Evolutionary conservation across 2,329 filamentous ascomycete species (phyloP).

Genomic region (Beauveria caledonica): DNA sequence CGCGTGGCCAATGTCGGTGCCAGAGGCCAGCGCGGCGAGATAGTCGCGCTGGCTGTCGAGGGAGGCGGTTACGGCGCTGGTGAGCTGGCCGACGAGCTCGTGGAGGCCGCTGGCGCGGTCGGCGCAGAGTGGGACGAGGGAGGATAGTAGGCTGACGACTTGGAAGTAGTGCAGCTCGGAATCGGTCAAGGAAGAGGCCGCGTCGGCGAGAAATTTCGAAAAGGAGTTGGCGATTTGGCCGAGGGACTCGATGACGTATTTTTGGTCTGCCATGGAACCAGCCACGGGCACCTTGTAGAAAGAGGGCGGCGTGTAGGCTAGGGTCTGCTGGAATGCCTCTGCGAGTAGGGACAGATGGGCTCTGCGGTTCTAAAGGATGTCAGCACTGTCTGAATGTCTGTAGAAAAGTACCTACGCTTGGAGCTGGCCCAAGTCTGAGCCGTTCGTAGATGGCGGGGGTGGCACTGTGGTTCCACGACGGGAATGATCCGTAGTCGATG

Average conservation of each 20-base stretch:
- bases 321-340: slow-evolving; percentile 44
- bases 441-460: slow-evolving; percentile 33
- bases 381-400: slow-evolving; percentile 8
- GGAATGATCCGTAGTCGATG: slow-evolving; percentile 46
- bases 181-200: slow-evolving; percentile 27
- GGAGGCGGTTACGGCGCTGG: slow-evolving; percentile 18
- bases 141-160: slow-evolving; percentile 32
- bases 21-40: slow-evolving; percentile 10
- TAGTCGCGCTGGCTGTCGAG: slow-evolving; percentile 21
- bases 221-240: slow-evolving; percentile 35
- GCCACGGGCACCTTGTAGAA: slow-evolving; percentile 40
- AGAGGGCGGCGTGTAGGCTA: slow-evolving; percentile 39
- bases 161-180: slow-evolving; percentile 38
- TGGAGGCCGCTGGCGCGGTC: slow-evolving; percentile 17
- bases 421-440: slow-evolving; percentile 41
- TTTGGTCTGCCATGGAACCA: slow-evolving; percentile 32
- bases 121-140: slow-evolving; percentile 23
- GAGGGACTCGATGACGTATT: slow-evolving; percentile 35
- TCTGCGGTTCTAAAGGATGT: slow-evolving; percentile 34
- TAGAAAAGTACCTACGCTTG: slow-evolving; percentile 34
- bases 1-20: slow-evolving; percentile 13
- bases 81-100: slow-evolving; percentile 20
- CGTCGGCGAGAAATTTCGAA: slow-evolving; percentile 28
- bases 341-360: slow-evolving; percentile 40
- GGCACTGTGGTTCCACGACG: slow-evolving; percentile 34